phyloP scores from a whole-genome alignment of 768 basidiomycete genomes.

The Kwoniella mangroviensis region DNA sequence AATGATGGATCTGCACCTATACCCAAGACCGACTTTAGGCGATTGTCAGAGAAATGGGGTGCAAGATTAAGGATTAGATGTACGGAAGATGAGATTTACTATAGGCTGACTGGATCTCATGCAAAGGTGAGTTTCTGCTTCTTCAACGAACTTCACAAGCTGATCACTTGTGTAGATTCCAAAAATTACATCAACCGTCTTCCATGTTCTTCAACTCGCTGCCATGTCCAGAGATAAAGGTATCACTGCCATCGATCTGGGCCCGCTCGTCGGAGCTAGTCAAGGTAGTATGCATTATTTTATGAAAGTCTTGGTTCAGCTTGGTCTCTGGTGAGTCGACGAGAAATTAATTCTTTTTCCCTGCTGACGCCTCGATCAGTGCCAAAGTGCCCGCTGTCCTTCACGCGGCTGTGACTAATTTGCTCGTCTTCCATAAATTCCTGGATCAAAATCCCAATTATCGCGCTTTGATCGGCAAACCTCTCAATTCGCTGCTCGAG shows the following conservation, averaged over 20 bases:
- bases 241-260: slow-evolving; percentile 49
- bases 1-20: slow-evolving; percentile 5
- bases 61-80: slow-evolving; percentile 42
- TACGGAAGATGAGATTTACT: slow-evolving; percentile 48
- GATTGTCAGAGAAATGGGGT: slow-evolving; percentile 43
- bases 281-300: slow-evolving; percentile 49
- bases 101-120: slow-evolving; percentile 44
- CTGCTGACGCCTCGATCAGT: slow-evolving; percentile 16
- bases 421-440: slow-evolving; percentile 44
- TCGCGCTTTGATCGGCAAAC: slow-evolving; percentile 30
- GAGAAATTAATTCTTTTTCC: not conserved
- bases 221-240: slow-evolving; percentile 47
- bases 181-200: slow-evolving; percentile 39
- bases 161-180: slow-evolving; percentile 22
- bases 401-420: slow-evolving; percentile 41
- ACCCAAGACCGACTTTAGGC: slow-evolving; percentile 23
- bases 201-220: slow-evolving; percentile 44
- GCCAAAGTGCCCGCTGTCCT: slow-evolving; percentile 41
- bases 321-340: slow-evolving; percentile 41
- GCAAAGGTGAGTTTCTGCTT: slow-evolving; percentile 36
- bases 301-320: slow-evolving; percentile 40
- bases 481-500: not conserved
- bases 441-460: slow-evolving; percentile 41
- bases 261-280: slow-evolving; percentile 44
- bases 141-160: not conserved